Evolutionary conservation across 768 basidiomycete genomes (phyloP).

Genomic region (Suillus bovinus): DNA sequence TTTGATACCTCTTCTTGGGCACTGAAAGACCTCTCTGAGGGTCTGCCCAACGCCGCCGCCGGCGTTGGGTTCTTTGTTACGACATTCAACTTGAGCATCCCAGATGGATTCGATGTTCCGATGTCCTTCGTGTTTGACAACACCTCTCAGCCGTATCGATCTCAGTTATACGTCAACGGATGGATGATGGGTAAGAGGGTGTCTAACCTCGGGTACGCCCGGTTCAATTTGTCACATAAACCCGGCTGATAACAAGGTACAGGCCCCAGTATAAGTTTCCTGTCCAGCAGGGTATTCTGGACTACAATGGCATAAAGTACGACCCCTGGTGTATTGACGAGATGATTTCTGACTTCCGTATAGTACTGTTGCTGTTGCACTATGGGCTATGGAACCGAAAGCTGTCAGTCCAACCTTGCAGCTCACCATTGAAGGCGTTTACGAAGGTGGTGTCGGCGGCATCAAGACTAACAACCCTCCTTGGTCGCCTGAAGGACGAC

Average conservation of each 20-base stretch:
- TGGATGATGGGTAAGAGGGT: slow-evolving; percentile 89
- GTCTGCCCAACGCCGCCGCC: slow-evolving; percentile 56
- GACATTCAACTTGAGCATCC: slow-evolving; percentile 64
- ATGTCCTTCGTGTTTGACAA: slow-evolving; percentile 74
- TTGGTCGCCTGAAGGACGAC: slow-evolving; percentile 40
- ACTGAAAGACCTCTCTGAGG: slow-evolving; percentile 52
- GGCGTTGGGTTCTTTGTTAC: slow-evolving; percentile 85
- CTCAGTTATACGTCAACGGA: slow-evolving; percentile 77
- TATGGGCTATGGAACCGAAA: slow-evolving; percentile 64
- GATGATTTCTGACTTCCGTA: background rate
- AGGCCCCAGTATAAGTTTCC: slow-evolving; percentile 83
- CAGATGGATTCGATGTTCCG: slow-evolving; percentile 60
- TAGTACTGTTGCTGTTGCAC: slow-evolving; percentile 60
- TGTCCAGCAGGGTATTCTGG: slow-evolving; percentile 77
- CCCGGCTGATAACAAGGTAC: background rate
- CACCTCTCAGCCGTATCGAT: slow-evolving; percentile 65
- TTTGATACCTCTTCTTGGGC: slow-evolving; percentile 66
- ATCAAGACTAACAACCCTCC: slow-evolving; percentile 57
- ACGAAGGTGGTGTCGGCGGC: slow-evolving; percentile 66
- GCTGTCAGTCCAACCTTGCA: slow-evolving; percentile 52
- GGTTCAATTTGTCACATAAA: slow-evolving; percentile 6
- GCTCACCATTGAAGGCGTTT: slow-evolving; percentile 53
- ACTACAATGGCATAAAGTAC: slow-evolving; percentile 73
- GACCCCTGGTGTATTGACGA: background rate
- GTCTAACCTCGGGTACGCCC: slow-evolving; percentile 63